These are phyloP conservation scores for Penicillium angulare DNA, from an alignment of 495 filamentous ascomycete genomes.

Conservation along the genomic window DNA sequence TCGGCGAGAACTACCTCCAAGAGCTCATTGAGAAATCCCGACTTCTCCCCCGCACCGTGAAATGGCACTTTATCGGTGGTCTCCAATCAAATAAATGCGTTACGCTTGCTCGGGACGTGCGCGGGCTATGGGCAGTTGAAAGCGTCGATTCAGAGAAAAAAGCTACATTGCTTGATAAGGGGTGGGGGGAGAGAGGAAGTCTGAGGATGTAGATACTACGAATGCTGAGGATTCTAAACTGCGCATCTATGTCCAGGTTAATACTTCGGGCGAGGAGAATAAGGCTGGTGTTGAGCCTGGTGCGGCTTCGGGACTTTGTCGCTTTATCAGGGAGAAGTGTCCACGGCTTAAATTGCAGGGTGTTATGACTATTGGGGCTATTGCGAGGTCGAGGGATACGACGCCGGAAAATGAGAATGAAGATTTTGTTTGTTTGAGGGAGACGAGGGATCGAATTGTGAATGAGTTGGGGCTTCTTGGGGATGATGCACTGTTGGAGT, in stretches of 20 bases:
- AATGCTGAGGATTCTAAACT: constrained; percentile 37
- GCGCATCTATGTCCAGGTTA: constrained; percentile 86
- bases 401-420: constrained; percentile 80
- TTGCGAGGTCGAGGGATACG: constrained; percentile 72
- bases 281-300: constrained; percentile 78
- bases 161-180: constrained; percentile 74
- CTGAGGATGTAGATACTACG: constrained; percentile 6
- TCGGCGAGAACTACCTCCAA: constrained; percentile 97
- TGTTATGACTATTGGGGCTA: constrained; percentile 95
- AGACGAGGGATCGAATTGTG: constrained; percentile 65
- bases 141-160: constrained; percentile 88
- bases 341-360: constrained; percentile 72
- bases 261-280: constrained; percentile 83
- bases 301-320: constrained; percentile 57
- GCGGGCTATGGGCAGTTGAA: constrained; percentile 90
- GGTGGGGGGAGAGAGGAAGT: constrained; percentile 57
- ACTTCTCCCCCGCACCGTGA: constrained; percentile 72
- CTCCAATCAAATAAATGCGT: constrained; percentile 93
- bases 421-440: constrained; percentile 71
- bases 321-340: constrained; percentile 65
- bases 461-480: constrained; percentile 44
- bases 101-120: constrained; percentile 73
- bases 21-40: constrained; percentile 85
- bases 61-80: constrained; percentile 96
- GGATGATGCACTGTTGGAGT: constrained; percentile 48